phyloP scores from a whole-genome alignment of 176 grass and related monocot species.

The Metroxylon sagu region DNA sequence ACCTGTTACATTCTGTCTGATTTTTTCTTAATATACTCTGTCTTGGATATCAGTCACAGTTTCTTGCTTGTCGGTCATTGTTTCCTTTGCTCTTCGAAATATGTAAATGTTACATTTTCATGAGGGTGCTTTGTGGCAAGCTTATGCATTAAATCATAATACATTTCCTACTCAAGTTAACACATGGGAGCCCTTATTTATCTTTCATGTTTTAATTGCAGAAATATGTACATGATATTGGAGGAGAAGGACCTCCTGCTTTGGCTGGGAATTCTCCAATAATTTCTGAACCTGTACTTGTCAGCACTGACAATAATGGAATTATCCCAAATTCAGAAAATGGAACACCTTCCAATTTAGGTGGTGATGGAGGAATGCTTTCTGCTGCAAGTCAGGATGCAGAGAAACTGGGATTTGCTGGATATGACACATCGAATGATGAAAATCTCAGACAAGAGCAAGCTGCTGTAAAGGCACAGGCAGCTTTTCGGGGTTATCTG shows the following conservation, averaged over 20 bases:
- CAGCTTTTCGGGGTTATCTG: conserved; percentile 93
- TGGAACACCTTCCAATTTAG: conserved; percentile 27
- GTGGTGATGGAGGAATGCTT: conserved; percentile 1
- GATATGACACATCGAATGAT: conserved; percentile 19
- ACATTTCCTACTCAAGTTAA: not conserved
- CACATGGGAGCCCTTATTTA: not conserved
- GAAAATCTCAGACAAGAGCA: conserved; percentile 46
- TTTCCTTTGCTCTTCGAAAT: too few species aligned
- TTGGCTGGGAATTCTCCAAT: conserved; percentile 46
- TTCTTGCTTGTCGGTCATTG: too few species aligned
- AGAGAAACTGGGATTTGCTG: conserved; percentile 25
- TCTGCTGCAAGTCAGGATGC: conserved; percentile 27
- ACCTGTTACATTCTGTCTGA: too few species aligned
- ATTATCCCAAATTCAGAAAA: conserved; percentile 22
- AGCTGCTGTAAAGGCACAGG: conserved; percentile 80
- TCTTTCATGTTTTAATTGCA: conserved; percentile 25
- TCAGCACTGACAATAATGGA: conserved; percentile 34
- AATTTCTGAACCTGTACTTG: conserved; percentile 69
- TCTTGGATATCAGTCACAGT: too few species aligned
- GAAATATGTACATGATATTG: conserved; percentile 38
- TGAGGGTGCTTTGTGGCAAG: too few species aligned
- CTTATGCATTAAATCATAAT: too few species aligned
- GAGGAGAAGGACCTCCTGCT: conserved; percentile 36
- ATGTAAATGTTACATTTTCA: too few species aligned
- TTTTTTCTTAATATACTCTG: too few species aligned